These are phyloP conservation scores for Verticillium alfalfae DNA, from an alignment of 2,329 filamentous ascomycete genomes.

Conservation along the genomic window DNA sequence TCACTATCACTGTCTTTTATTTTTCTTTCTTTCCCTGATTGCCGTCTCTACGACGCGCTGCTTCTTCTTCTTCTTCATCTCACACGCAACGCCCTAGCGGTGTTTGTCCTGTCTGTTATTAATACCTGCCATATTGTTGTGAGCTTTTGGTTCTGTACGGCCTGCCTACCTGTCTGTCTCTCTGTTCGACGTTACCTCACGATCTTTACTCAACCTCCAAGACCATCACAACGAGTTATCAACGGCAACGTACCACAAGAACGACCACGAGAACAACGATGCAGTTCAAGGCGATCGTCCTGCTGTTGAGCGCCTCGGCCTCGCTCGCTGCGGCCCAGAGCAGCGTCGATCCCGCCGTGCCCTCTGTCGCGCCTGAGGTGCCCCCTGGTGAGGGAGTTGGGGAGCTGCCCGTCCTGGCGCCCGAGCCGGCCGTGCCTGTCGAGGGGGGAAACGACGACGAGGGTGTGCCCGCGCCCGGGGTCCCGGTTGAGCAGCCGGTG, in stretches of 20 bases:
- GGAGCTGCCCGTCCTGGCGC: neutral
- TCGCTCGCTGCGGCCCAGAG: neutral
- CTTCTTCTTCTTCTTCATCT: too few species aligned
- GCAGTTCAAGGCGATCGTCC: slow-evolving; percentile 5
- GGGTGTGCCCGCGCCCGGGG: neutral
- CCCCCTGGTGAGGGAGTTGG: neutral
- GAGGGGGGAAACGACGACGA: neutral
- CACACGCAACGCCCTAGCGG: neutral
- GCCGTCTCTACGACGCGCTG: too few species aligned
- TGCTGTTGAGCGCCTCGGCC: slow-evolving; percentile 3
- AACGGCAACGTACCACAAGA: neutral
- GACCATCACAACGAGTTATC: neutral
- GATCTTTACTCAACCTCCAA: neutral
- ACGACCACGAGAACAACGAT: slow-evolving; percentile 3
- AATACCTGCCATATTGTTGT: neutral
- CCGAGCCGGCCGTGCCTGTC: neutral
- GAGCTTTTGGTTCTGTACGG: neutral
- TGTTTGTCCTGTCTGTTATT: neutral
- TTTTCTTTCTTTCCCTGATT: slow-evolving; percentile 2
- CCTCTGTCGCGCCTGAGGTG: neutral
- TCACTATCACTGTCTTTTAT: slow-evolving; percentile 6
- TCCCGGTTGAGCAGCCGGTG: neutral
- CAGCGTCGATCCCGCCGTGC: neutral
- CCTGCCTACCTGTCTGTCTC: neutral
- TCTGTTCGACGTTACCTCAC: neutral